A percentile compares a stretch with the other conserved stretches of the same genome.
Conservation (phyloP, 306 rosid species). For the Dicorynia guianensis region DNA sequence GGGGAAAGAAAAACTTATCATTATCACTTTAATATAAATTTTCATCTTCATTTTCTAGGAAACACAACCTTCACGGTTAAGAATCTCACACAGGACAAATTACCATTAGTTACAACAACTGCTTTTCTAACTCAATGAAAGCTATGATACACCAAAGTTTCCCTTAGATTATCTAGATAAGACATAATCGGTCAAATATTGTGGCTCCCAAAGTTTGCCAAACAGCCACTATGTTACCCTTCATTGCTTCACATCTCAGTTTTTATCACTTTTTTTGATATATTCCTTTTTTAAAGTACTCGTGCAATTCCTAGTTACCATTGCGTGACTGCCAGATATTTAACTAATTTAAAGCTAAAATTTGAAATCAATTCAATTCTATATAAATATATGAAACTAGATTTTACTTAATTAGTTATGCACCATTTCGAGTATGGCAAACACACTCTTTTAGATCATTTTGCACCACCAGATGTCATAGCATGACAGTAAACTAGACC, state of each 20-base stretch:
- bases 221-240: not conserved
- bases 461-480: no score
- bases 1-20: not conserved
- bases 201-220: not conserved
- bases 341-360: no score
- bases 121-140: not conserved
- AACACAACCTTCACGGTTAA: not conserved
- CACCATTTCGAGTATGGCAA: no score
- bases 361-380: no score
- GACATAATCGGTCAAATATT: not conserved
- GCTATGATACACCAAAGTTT: not conserved
- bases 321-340: no score
- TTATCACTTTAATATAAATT: not conserved
- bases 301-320: no score
- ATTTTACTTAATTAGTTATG: no score
- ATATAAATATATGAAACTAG: no score
- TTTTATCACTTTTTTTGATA: not conserved
- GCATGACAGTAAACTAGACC: no score
- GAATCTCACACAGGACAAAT: not conserved
- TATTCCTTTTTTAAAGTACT: no score
- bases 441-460: no score
- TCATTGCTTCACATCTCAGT: not conserved
- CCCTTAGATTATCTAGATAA: not conserved
- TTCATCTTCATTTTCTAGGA: slow-evolving; percentile 14
- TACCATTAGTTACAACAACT: not conserved